Evolutionary conservation across 352 stramenopile species (phyloP), one percentile per base, ranked within the genome.

Genomic region (Phytophthora sp.): DNA sequence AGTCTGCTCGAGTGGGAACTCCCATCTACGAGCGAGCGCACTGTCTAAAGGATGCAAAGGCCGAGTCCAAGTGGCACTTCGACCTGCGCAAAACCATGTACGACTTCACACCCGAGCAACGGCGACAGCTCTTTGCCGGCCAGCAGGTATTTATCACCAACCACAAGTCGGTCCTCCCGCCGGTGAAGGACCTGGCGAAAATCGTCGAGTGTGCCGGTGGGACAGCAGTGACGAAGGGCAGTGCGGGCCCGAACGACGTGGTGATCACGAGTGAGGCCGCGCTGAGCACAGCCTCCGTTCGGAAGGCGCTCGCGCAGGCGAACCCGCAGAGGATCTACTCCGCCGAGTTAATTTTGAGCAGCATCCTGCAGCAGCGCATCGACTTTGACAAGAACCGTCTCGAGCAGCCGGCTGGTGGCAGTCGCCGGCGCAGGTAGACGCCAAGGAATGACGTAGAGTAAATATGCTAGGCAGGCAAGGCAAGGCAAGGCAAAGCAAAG

Each of bases 191-290:
- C 4, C 62, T 88, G 12, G 62, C 61, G 27, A 85, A 82, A 42
- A 88, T 88, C 28, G 70, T 88, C 13, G 66, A 84, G 60, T 81
- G 71, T 35, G 78, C 76, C 5, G 78, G 78, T 32, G 78, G 78
- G 12, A 57, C 48, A 38, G 76, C 69, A 15, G 38, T 54, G 23
- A 62, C 20, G 9, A 81, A 73, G 30, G 73, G 73, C 24, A 70
- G 32, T 7, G 65, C 70, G 9, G 60, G 41, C 0, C 42, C 69
- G n/a, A 52, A 52, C 12, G 65, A 77, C 13, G 34, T 88, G 23
- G 76, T 85, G 18, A 78, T 88, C 42, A 72, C 78, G 15, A 84
- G 62, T 15, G 59, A 80, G 13, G 34, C 51, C 12, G 78, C 78
- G 8, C 21, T 80, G 45, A 50, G 45, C 20, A 55, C 64, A 9